Conservation (phyloP, 495 filamentous ascomycete genomes). For the Podospora tetraspora region DNA sequence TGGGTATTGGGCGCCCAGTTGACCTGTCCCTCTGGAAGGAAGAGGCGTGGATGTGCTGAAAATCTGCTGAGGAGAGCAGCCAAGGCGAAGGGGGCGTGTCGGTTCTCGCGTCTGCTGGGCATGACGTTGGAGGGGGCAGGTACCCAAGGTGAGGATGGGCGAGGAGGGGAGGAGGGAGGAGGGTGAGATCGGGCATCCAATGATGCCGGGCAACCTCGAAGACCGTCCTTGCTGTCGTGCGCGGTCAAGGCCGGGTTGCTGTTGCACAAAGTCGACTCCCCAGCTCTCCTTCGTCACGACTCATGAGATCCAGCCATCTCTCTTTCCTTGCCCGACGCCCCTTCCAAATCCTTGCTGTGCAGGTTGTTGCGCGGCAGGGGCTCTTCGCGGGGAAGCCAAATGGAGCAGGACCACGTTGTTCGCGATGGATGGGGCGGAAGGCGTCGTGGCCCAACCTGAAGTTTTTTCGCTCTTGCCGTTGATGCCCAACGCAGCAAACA, state of each 20-base stretch:
- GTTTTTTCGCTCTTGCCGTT: not conserved
- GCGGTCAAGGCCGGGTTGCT: not conserved
- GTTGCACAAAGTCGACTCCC: too few species aligned
- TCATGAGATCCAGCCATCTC: not conserved
- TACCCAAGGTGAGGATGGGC: not conserved
- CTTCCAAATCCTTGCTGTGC: not conserved
- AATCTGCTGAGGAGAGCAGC: not conserved
- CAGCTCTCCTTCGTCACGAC: too few species aligned
- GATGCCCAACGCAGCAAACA: constrained; percentile 24
- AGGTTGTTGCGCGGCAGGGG: constrained; percentile 10
- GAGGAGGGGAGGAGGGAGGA: not conserved
- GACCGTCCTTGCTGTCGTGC: not conserved
- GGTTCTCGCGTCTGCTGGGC: not conserved
- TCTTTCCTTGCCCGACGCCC: not conserved
- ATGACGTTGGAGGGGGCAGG: not conserved
- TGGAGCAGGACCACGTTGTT: constrained; percentile 24
- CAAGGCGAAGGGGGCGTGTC: not conserved
- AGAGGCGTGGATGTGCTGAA: not conserved
- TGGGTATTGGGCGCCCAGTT: not conserved
- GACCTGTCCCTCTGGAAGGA: not conserved
- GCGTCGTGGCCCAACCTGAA: constrained; percentile 24
- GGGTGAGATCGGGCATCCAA: constrained; percentile 16
- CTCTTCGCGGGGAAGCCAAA: constrained; percentile 18
- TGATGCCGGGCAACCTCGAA: not conserved
- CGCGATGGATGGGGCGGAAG: constrained; percentile 2